Evolutionary conservation across 164 flowering plant species (phyloP), one percentile per base, ranked within the genome.

Genomic region (Litsea cubeba): DNA sequence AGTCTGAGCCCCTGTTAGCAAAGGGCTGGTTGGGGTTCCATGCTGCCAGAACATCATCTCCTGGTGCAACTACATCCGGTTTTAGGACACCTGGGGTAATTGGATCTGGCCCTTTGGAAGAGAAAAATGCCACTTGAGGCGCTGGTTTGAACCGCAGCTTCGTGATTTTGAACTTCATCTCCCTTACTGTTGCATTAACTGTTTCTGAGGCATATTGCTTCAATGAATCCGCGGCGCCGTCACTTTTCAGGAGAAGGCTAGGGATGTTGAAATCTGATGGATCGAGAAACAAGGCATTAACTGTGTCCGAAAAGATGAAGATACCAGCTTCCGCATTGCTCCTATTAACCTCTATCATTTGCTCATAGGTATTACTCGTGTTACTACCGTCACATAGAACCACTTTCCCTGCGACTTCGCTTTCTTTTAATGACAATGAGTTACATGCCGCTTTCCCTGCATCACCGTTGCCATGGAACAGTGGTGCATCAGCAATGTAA

Each of bases 11-110:
- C 8, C 51, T 23, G 3, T 22, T 23, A 8, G 58, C 60, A 65
- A 50, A 54, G 2, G 74, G 76, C 20, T 6, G 30, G 57, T 79
- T 76, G 1, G 83, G 80, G 15, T 1, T 1, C 40, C 75, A 74
- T 70, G 86, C 83, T 17, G 86, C 86, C 3, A 82, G 74, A 12
- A 84, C 69, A 40, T 84, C 79, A 18, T 73, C 76, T n/a, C 81
- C 82, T 0, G 84, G 84, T 51, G 81, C 85, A 0, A 77, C 50
- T 17, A 83, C 78, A 54, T 81, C 83, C 1, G 83, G 83, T 62
- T 83, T 83, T 20, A 83, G 68, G 15, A 81, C 25, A 0, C 66
- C 23, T 0, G 80, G 85, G 35, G 11, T 74, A 32, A 78, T 65
- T 12, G 73, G 80, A 26, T 83, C 77, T n/a, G 81, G 82, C 46